Percentiles rank a stretch among this genome's conserved stretches.
phyloP scores from a whole-genome alignment of 805 yeast genomes.

The Diddensiella caesifluorescens region DNA sequence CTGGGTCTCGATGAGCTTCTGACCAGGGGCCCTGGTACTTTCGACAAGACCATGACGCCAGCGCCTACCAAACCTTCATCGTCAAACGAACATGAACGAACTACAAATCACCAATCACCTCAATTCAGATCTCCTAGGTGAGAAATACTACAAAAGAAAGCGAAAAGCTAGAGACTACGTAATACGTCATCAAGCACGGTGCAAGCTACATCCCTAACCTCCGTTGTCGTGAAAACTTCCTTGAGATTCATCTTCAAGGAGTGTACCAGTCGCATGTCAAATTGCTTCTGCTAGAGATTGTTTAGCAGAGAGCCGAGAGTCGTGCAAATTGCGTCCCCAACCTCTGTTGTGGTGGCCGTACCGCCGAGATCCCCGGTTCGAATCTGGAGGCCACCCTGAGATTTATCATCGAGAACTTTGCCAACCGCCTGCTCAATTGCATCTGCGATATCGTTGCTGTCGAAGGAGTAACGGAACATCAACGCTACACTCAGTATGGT shows the following conservation, averaged over 20 bases:
- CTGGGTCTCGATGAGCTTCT: conserved; percentile 19
- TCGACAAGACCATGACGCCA: conserved; percentile 8
- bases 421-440: conserved; percentile 90
- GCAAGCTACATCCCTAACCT: too few relatives aligned
- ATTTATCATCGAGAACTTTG: conserved; percentile 68
- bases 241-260: too few relatives aligned
- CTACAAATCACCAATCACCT: not conserved
- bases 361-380: conserved; percentile 97
- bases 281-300: not conserved
- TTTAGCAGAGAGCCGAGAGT: conserved; percentile 1
- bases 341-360: conserved; percentile 53
- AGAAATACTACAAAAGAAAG: too few relatives aligned
- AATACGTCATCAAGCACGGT: too few relatives aligned
- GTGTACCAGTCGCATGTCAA: not conserved
- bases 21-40: conserved; percentile 10
- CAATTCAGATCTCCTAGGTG: too few relatives aligned
- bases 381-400: conserved; percentile 26
- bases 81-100: not conserved
- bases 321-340: conserved; percentile 14
- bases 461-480: conserved; percentile 94
- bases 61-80: not conserved
- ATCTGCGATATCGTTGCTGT: conserved; percentile 73
- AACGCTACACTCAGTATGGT: conserved; percentile 95
- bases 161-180: too few relatives aligned
- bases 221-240: too few relatives aligned